phyloP scores from a whole-genome alignment of 352 stramenopile species.

The Hyaloperonospora brassicae region DNA sequence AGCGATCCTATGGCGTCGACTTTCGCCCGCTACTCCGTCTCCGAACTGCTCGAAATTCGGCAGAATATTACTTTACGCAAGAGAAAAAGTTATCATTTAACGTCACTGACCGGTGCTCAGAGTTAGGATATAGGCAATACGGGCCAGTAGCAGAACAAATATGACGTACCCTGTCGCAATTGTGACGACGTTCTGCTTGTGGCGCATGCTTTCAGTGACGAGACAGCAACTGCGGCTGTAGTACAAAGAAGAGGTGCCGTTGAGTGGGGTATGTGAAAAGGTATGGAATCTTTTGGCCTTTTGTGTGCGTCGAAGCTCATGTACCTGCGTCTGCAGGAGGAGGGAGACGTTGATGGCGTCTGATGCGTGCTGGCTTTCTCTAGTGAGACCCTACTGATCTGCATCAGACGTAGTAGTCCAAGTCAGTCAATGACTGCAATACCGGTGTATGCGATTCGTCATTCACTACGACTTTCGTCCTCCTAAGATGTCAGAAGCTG shows the following conservation, averaged over 20 bases:
- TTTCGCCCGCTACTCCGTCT: conserved; percentile 25
- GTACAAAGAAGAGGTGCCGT: conserved; percentile 1
- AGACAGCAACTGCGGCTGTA: neutral
- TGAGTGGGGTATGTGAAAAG: conserved; percentile 5
- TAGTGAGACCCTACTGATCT: too few relatives aligned
- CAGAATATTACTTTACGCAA: conserved; percentile 57
- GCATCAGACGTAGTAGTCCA: too few relatives aligned
- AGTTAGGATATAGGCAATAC: neutral
- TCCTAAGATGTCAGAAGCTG: too few relatives aligned
- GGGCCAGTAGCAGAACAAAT: conserved; percentile 15
- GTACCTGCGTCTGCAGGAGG: too few relatives aligned
- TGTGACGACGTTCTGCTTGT: conserved; percentile 19
- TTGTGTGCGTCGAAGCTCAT: too few relatives aligned
- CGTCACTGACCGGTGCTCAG: conserved; percentile 22
- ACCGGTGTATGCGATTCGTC: too few relatives aligned
- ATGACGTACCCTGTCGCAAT: conserved; percentile 4
- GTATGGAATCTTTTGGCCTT: too few relatives aligned
- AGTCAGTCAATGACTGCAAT: too few relatives aligned
- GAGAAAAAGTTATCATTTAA: conserved; percentile 60
- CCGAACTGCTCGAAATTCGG: conserved; percentile 43
- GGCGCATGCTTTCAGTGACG: conserved; percentile 3
- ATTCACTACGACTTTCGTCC: too few relatives aligned
- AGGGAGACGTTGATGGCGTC: too few relatives aligned
- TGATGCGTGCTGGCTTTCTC: too few relatives aligned
- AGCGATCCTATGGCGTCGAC: conserved; percentile 54